These are phyloP conservation scores for Sanghuangporus baumii DNA, from an alignment of 1,284 basidiomycete species.

Conservation along the genomic window DNA sequence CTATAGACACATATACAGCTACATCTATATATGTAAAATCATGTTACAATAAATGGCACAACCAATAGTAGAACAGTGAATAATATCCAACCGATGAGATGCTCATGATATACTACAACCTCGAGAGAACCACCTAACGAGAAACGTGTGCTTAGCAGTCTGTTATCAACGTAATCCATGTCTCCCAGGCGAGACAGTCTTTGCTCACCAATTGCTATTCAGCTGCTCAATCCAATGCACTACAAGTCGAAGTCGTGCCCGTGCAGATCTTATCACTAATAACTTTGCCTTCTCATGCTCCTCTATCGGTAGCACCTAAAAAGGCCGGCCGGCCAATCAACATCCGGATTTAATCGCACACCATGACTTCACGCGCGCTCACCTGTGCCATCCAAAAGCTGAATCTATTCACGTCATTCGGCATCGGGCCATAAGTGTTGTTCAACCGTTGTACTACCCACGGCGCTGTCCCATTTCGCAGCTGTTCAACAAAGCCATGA, in stretches of 20 bases:
- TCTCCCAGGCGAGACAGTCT: constrained; percentile 5
- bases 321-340: background rate
- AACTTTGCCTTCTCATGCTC: constrained; percentile 91
- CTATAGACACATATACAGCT: background rate
- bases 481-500: constrained; percentile 71
- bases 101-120: constrained; percentile 35
- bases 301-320: constrained; percentile 84
- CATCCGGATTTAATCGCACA: background rate
- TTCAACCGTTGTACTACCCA: constrained; percentile 88
- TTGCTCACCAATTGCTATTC: constrained; percentile 56
- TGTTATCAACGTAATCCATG: background rate
- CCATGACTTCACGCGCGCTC: constrained; percentile 20
- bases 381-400: constrained; percentile 87
- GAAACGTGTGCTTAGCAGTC: constrained; percentile 11
- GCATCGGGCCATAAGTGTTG: constrained; percentile 69
- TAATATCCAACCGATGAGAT: constrained; percentile 15
- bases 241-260: constrained; percentile 76
- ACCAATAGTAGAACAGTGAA: constrained; percentile 6
- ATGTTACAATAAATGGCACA: constrained; percentile 10
- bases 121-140: constrained; percentile 43
- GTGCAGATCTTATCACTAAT: constrained; percentile 81
- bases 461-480: constrained; percentile 80
- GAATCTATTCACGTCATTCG: constrained; percentile 60
- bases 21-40: background rate
- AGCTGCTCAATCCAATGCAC: constrained; percentile 91